Evolutionary conservation across 169 alveolate genomes (phyloP).

Genomic region (Cryptosporidium viatorum): DNA sequence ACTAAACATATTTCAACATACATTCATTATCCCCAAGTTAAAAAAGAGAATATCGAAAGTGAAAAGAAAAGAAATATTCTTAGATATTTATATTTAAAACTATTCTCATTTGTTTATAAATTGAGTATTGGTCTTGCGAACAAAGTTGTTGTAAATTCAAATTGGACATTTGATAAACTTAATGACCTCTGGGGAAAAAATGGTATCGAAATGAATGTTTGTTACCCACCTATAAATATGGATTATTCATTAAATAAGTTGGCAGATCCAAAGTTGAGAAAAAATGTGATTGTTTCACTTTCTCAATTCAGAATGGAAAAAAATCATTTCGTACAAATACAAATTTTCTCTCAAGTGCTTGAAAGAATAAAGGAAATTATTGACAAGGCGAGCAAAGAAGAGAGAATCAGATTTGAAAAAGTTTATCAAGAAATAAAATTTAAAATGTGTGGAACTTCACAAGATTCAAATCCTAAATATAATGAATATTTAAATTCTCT

Average conservation of each 20-base stretch:
- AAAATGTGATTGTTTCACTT: conserved; percentile 82
- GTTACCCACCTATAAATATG: conserved; percentile 90
- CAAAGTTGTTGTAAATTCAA: conserved; percentile 80
- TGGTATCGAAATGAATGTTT: conserved; percentile 49
- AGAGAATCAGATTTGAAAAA: conserved; percentile 79
- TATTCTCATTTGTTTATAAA: conserved; percentile 26
- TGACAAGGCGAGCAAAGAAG: conserved; percentile 83
- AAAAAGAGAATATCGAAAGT: conserved; percentile 21
- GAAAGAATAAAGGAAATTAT: conserved; percentile 70
- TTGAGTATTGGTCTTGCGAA: conserved; percentile 21
- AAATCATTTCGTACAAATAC: conserved; percentile 84
- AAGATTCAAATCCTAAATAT: conserved; percentile 57
- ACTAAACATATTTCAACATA: conserved; percentile 54
- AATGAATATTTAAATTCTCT: conserved; percentile 66
- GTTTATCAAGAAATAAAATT: conserved; percentile 72
- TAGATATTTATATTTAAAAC: conserved; percentile 29
- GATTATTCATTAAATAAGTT: conserved; percentile 62
- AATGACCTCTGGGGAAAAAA: conserved; percentile 80
- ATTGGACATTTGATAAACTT: conserved; percentile 89
- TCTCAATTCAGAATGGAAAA: conserved; percentile 93
- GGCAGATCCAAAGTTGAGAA: conserved; percentile 52
- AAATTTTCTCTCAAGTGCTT: conserved; percentile 79
- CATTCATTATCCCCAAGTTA: conserved; percentile 72
- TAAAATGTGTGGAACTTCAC: conserved; percentile 68
- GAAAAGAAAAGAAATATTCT: not conserved